Conservation (phyloP, 2,329 filamentous ascomycete species). For the Penicillium sp. region DNA sequence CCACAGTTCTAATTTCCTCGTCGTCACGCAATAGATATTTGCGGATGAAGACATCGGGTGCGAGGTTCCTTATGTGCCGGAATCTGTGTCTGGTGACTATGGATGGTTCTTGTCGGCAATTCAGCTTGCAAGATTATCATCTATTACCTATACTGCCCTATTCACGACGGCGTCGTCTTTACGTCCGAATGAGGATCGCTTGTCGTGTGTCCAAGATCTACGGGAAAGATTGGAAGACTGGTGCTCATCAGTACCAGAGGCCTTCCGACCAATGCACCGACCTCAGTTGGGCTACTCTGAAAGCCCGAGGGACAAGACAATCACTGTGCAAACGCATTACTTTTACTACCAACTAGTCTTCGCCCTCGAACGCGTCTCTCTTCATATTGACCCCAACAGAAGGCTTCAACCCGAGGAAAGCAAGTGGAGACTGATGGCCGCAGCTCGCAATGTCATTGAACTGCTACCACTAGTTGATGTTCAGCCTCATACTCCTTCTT, state of each 20-base stretch:
- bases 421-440: constrained; percentile 34
- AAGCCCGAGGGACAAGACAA: constrained; percentile 17
- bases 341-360: constrained; percentile 38
- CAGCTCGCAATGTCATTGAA: constrained; percentile 38
- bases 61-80: constrained; percentile 36
- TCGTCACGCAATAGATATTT: background rate
- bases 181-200: constrained; percentile 17
- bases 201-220: constrained; percentile 28
- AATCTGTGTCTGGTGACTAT: constrained; percentile 36
- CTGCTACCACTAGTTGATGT: constrained; percentile 40
- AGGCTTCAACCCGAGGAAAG: constrained; percentile 5
- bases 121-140: constrained; percentile 37
- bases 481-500: constrained; percentile 38
- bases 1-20: no score
- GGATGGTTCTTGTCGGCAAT: constrained; percentile 42
- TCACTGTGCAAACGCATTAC: constrained; percentile 34
- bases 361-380: constrained; percentile 34
- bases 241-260: constrained; percentile 33
- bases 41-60: background rate
- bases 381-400: constrained; percentile 23
- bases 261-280: constrained; percentile 35
- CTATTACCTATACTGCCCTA: constrained; percentile 37
- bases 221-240: constrained; percentile 36
- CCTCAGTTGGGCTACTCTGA: constrained; percentile 21
- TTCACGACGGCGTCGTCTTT: constrained; percentile 41